Evolutionary conservation across 2,329 filamentous ascomycete species (phyloP), one percentile per base, ranked within the genome.

Genomic region (Orbilia blumenaviensis): DNA sequence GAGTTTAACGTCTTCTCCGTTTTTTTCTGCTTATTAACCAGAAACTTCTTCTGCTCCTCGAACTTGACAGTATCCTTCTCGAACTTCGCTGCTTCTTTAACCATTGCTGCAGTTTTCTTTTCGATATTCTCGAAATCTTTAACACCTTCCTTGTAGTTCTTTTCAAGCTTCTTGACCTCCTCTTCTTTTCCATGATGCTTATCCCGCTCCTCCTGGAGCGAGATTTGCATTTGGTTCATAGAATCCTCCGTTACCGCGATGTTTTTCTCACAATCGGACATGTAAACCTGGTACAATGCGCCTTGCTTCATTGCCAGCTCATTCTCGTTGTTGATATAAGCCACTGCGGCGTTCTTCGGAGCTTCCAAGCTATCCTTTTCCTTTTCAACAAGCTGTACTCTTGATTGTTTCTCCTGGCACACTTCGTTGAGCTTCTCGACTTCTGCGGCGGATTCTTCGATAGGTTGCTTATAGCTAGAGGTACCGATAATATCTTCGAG

Each of bases 401-500:
- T 92, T 36, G 90, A 92, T 79, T 92, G 97, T 86, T 99, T 99
- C 83, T 99, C 95, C 80, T 93, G 87, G 81, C 95, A 99, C 1
- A 96, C 89, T 80, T 99, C 95, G 81, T 99, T 99, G 66, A 98
- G 87, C 0, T 89, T 90, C 83, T 99, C 95, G 0, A 97, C 92
- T 83, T 98, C 92, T 0, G 90, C 85, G 0, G 93, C 94, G 0
- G 94, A 90, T 84, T 99, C 95, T 80, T 99, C 95, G 78, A 99
- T 99, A 0, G 95, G 94, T 0, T 91, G 88, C 84, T 99, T 99
- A 85, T 99, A 99, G 82, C 97, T 97, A 4, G 95, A 98, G 0
- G 95, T 99, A 78, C 96, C 95, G 80, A 99, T 98, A 77, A 99
- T 99, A 81, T 99, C 95, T 82, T 99, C 95, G 0, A 99, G 88